Percentiles rank a stretch among this genome's conserved stretches.
These are phyloP conservation scores for Pseudofabraea citricarpa DNA, from an alignment of 2,329 filamentous ascomycete species.

Conservation along the genomic window DNA sequence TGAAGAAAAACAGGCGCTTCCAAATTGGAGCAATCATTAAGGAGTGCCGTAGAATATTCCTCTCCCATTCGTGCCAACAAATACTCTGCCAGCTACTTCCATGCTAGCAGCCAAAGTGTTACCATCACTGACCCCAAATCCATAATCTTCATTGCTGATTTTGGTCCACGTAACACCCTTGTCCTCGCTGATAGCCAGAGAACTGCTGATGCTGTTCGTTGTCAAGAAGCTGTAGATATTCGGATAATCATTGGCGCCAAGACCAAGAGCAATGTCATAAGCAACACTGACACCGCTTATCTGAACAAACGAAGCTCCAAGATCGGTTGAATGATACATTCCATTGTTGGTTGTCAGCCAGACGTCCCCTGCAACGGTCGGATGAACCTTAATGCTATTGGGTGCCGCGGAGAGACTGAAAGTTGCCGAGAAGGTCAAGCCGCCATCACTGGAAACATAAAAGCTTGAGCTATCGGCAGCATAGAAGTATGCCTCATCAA, in stretches of 20 bases:
- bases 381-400: slow-evolving; percentile 50
- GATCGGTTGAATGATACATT: slow-evolving; percentile 40
- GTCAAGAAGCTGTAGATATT: not conserved
- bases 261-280: not conserved
- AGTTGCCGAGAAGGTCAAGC: slow-evolving; percentile 36
- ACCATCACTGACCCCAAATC: not conserved
- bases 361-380: slow-evolving; percentile 51
- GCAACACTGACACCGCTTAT: not conserved
- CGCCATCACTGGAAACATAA: slow-evolving; percentile 44
- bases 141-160: not conserved
- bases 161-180: not conserved
- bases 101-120: not conserved
- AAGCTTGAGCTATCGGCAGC: slow-evolving; percentile 19
- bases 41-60: not conserved
- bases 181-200: not conserved
- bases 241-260: not conserved
- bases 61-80: not conserved
- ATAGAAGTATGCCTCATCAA: slow-evolving; percentile 41
- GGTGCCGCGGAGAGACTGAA: not conserved
- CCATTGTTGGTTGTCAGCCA: slow-evolving; percentile 49
- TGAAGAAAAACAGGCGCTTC: too few relatives aligned
- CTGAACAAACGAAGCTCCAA: not conserved
- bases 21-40: too few relatives aligned
- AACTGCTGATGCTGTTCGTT: not conserved
- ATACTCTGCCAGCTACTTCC: not conserved